Evolutionary conservation across 2,329 filamentous ascomycete genomes (phyloP).

Genomic region (Lecanicillium sp.): DNA sequence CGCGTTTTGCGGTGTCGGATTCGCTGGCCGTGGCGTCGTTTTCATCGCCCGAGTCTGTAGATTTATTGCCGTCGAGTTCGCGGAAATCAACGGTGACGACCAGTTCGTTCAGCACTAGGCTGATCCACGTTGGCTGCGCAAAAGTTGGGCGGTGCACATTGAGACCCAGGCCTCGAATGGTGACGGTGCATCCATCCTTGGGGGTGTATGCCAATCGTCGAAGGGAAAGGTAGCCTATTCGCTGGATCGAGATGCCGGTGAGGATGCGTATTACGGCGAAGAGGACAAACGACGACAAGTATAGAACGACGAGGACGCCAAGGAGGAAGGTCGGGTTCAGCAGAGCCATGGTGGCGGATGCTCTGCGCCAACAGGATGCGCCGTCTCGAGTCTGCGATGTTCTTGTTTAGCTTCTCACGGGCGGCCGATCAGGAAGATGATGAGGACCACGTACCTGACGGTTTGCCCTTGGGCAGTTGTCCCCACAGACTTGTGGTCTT

Average conservation of each 20-base stretch:
- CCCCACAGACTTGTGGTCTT: too few relatives aligned
- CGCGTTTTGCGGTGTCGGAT: slow-evolving; percentile 4
- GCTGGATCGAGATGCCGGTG: slow-evolving; percentile 91
- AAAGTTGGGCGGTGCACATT: slow-evolving; percentile 91
- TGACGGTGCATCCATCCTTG: slow-evolving; percentile 79
- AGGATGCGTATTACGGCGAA: slow-evolving; percentile 89
- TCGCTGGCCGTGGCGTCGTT: slow-evolving; percentile 15
- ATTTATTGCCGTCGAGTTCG: slow-evolving; percentile 48
- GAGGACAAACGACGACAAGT: slow-evolving; percentile 84
- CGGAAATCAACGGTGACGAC: slow-evolving; percentile 75
- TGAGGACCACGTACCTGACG: too few relatives aligned
- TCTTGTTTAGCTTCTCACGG: not conserved
- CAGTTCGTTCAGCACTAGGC: slow-evolving; percentile 78
- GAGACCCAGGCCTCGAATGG: slow-evolving; percentile 81
- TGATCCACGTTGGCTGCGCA: slow-evolving; percentile 93
- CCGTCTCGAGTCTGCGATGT: slow-evolving; percentile 4
- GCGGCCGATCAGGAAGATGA: not conserved
- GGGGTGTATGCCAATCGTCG: slow-evolving; percentile 86
- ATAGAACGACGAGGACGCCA: slow-evolving; percentile 76
- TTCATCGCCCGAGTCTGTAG: slow-evolving; percentile 17
- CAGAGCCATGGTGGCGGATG: slow-evolving; percentile 46
- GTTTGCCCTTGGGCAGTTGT: too few relatives aligned
- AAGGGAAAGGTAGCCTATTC: slow-evolving; percentile 86
- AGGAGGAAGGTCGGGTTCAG: slow-evolving; percentile 75
- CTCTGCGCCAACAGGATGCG: too few relatives aligned